phyloP scores from a whole-genome alignment of 2,329 filamentous ascomycete genomes.

The Gaeumannomyces sp. region DNA sequence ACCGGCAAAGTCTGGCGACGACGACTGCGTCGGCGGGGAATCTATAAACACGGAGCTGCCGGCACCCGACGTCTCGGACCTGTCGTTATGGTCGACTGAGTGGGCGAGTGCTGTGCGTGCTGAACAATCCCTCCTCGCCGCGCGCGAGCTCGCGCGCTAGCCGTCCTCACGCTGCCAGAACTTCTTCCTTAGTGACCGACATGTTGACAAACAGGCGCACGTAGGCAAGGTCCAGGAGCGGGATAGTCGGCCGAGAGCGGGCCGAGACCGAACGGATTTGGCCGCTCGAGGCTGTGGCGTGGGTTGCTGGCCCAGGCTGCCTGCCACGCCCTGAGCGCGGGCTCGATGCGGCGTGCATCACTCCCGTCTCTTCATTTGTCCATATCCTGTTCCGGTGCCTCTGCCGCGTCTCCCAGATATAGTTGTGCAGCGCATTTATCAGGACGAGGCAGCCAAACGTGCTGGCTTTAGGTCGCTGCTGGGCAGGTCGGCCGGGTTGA shows the following conservation, averaged over 20 bases:
- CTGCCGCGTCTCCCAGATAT: conserved; percentile 96
- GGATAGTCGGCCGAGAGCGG: conserved; percentile 88
- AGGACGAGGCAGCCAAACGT: conserved; percentile 87
- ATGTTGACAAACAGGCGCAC: conserved; percentile 89
- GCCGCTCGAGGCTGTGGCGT: conserved; percentile 74
- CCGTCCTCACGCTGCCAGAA: conserved; percentile 89
- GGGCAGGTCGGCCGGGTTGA: conserved; percentile 38
- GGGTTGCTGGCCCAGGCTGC: conserved; percentile 84
- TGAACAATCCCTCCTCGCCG: conserved; percentile 69
- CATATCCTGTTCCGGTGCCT: conserved; percentile 81
- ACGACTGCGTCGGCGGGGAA: conserved; percentile 45
- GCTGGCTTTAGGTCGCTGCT: conserved; percentile 66
- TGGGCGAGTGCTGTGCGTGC: conserved; percentile 52
- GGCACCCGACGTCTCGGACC: conserved; percentile 38
- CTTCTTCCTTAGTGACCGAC: conserved; percentile 82
- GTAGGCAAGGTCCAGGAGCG: conserved; percentile 84
- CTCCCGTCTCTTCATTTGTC: conserved; percentile 88
- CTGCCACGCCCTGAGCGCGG: conserved; percentile 90
- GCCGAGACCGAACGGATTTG: conserved; percentile 74
- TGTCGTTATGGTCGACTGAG: conserved; percentile 36
- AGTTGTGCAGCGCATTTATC: conserved; percentile 93
- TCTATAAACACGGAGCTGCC: conserved; percentile 42
- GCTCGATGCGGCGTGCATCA: conserved; percentile 96
- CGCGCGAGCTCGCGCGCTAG: conserved; percentile 82
- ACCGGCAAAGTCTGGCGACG: conserved; percentile 40